Evolutionary conservation across 2,329 filamentous ascomycete species (phyloP), one percentile per base, ranked within the genome.

Genomic region (Dendrostoma leiphaemia): DNA sequence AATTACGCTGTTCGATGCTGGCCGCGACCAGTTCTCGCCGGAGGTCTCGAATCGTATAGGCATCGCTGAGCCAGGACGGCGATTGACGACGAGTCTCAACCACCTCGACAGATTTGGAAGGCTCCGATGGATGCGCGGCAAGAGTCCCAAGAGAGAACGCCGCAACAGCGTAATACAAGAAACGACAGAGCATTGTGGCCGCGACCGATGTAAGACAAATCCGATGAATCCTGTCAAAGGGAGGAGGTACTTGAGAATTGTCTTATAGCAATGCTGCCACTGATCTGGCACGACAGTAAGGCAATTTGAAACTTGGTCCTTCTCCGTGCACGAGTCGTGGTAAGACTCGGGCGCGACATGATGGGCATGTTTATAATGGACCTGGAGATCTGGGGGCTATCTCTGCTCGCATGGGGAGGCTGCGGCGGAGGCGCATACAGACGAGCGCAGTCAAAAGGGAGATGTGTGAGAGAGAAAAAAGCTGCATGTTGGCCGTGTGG

Each of bases 31-130:
- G 54, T 9, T 66, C 62, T 29, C 64, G 60, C 10, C 56, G 58
- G 37, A 69, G 37, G 15, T 57, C 59, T 19, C 40, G 50, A 3
- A 66, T n/a, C n/a, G n/a, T n/a, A 44, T 15, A 32, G 29, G 29
- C 8, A 7, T 32, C 15, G 29, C 29, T 32, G 7, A 32, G 29
- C 15, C 7, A 32, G 29, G 29, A 32, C 7, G 2, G 65, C 29
- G 29, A 32, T 29, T 29, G 49, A 57, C 63, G 63, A 34, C 63
- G 65, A 38, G 62, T 60, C 26, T 60, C 54, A n/a, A 68, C 45
- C 2, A 45, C 56, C 4, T 56, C 19, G 9, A 51, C 17, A 3
- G 60, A 48, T 13, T 31, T 23, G 1, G 51, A 35, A n/a, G 17
- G 8, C 6, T 24, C n/a, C 10, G 32, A 6, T 5, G 34, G 46